Evolutionary conservation across 1,139 yeast genomes (phyloP).

Genomic region (Zygosaccharomyces sapae): DNA sequence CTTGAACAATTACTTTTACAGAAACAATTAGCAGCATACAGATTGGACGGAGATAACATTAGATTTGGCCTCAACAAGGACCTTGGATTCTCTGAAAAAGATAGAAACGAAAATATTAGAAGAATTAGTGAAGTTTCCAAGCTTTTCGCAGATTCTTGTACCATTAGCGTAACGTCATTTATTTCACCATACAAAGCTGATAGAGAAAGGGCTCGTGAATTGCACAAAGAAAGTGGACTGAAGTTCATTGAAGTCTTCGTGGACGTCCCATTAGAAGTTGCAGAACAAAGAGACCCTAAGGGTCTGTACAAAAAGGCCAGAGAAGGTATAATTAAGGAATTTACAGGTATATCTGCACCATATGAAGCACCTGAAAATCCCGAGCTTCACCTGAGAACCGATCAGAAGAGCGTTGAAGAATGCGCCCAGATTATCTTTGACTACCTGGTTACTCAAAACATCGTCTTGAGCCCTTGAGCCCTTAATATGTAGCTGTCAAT

Average conservation of each 20-base stretch:
- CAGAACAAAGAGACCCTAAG: slow-evolving; percentile 95
- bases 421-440: slow-evolving; percentile 69
- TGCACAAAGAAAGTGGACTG: slow-evolving; percentile 69
- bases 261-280: slow-evolving; percentile 89
- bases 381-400: slow-evolving; percentile 76
- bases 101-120: slow-evolving; percentile 90
- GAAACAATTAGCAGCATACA: slow-evolving; percentile 65
- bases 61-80: slow-evolving; percentile 94
- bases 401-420: slow-evolving; percentile 69
- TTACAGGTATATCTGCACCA: slow-evolving; percentile 94
- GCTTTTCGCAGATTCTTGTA: slow-evolving; percentile 84
- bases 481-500: slow-evolving; percentile 6
- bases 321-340: slow-evolving; percentile 88
- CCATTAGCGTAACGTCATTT: slow-evolving; percentile 82
- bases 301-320: slow-evolving; percentile 95
- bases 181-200: slow-evolving; percentile 86
- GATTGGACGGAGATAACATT: slow-evolving; percentile 92
- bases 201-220: slow-evolving; percentile 76
- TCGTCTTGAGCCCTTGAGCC: slow-evolving; percentile 34
- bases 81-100: slow-evolving; percentile 80
- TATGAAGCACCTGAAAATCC: slow-evolving; percentile 87
- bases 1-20: slow-evolving; percentile 76
- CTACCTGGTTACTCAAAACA: slow-evolving; percentile 57
- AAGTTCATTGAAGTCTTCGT: slow-evolving; percentile 88
- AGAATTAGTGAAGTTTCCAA: slow-evolving; percentile 92